Percentiles rank a stretch among this genome's conserved stretches.
Conservation (phyloP, 306 rosid genomes). For the Senna tora region DNA sequence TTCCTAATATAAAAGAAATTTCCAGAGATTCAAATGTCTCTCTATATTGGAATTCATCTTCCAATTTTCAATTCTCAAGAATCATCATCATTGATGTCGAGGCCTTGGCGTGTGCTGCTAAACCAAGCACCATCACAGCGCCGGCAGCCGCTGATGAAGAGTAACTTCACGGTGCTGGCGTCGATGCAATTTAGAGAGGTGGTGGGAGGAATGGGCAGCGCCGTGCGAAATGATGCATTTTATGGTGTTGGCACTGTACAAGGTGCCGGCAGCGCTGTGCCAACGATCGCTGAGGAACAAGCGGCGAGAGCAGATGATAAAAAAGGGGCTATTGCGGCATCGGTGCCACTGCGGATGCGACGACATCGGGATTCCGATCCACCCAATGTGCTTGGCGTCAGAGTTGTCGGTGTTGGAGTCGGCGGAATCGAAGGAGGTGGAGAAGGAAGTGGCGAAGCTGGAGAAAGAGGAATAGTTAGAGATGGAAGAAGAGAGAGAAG, state of each 20-base stretch:
- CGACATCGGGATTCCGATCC: slow-evolving; percentile 43
- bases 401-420: background rate
- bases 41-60: too few species aligned
- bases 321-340: slow-evolving; percentile 32
- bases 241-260: slow-evolving; percentile 61
- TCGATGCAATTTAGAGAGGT: slow-evolving; percentile 61
- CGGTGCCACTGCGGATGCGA: slow-evolving; percentile 43
- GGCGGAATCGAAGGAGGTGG: slow-evolving; percentile 41
- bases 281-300: slow-evolving; percentile 45
- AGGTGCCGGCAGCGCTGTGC: slow-evolving; percentile 70
- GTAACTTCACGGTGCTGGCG: slow-evolving; percentile 8
- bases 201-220: slow-evolving; percentile 77
- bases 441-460: slow-evolving; percentile 63
- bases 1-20: too few species aligned
- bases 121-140: slow-evolving; percentile 38
- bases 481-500: too few species aligned
- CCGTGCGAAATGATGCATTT: slow-evolving; percentile 61
- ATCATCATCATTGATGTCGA: too few species aligned
- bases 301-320: slow-evolving; percentile 37
- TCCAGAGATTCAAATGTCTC: too few species aligned
- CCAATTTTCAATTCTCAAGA: too few species aligned
- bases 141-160: slow-evolving; percentile 42
- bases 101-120: slow-evolving; percentile 10
- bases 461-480: too few species aligned
- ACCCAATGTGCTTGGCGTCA: slow-evolving; percentile 14